These are phyloP conservation scores for Actinidia chinensis DNA, from an alignment of 179 eudicot species.

Conservation along the genomic window DNA sequence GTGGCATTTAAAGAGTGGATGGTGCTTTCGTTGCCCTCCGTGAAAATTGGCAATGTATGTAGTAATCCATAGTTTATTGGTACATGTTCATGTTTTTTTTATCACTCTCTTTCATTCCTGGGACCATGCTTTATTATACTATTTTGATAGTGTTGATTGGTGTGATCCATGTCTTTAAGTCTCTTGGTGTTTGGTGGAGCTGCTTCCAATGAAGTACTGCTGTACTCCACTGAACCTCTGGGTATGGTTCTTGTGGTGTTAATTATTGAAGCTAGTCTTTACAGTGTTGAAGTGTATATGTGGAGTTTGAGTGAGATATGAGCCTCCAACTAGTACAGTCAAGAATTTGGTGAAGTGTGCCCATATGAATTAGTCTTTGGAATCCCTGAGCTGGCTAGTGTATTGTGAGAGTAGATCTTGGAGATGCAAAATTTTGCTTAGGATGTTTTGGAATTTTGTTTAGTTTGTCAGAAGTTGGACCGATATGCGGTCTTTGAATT, in stretches of 20 bases:
- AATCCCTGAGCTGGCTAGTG: conserved; percentile 1
- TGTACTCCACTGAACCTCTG: not conserved
- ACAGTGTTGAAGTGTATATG: not conserved
- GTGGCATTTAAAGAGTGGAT: conserved; percentile 14
- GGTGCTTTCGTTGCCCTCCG: conserved; percentile 11
- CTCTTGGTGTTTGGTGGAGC: conserved; percentile 1
- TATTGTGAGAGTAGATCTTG: not conserved
- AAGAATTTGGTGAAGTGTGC: not conserved
- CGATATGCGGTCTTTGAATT: conserved; percentile 3
- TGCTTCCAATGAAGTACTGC: not conserved
- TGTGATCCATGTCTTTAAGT: not conserved
- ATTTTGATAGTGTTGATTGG: not conserved
- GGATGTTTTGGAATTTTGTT: not conserved
- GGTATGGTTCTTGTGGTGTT: conserved; percentile 3
- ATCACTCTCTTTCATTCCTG: not conserved
- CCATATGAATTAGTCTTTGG: not conserved
- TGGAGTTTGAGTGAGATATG: conserved; percentile 9
- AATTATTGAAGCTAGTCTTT: not conserved
- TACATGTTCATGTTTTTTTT: not conserved
- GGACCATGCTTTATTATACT: not conserved
- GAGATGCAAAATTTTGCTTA: not conserved
- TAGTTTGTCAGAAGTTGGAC: not conserved
- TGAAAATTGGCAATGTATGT: not conserved
- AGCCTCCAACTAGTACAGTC: not conserved
- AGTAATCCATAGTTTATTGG: not conserved